Percentiles rank a stretch among this genome's conserved stretches.
These are phyloP conservation scores for Aschersonia sp. DNA, from an alignment of 2,329 filamentous ascomycete genomes.

Conservation along the genomic window DNA sequence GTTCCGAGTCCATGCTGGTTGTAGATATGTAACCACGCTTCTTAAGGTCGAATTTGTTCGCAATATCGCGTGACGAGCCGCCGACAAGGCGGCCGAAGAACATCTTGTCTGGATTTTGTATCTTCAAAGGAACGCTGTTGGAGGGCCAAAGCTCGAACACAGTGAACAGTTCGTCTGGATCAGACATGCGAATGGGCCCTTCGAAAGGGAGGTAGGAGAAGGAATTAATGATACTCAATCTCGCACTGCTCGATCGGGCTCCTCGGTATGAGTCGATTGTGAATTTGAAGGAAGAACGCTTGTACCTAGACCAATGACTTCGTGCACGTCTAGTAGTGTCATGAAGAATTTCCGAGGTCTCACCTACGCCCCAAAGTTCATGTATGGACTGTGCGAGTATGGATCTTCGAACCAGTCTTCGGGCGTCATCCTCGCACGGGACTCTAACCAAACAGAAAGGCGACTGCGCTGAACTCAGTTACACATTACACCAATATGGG, in stretches of 20 bases:
- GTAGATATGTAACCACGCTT: conserved; percentile 89
- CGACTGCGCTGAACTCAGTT: conserved; percentile 38
- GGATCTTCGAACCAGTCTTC: conserved; percentile 55
- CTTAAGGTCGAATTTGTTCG: conserved; percentile 74
- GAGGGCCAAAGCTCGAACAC: conserved; percentile 71
- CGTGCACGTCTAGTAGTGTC: conserved; percentile 44
- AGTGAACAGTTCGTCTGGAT: conserved; percentile 60
- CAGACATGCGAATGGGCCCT: conserved; percentile 64
- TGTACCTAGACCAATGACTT: conserved; percentile 54
- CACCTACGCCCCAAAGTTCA: conserved; percentile 73
- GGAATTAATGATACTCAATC: conserved; percentile 64
- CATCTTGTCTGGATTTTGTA: conserved; percentile 40
- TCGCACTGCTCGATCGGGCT: conserved; percentile 46
- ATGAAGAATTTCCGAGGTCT: conserved; percentile 55
- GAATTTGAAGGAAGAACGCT: conserved; percentile 63
- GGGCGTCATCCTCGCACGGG: conserved; percentile 48
- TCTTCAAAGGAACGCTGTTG: conserved; percentile 30
- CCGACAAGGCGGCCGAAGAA: conserved; percentile 63
- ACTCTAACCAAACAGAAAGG: conserved; percentile 73
- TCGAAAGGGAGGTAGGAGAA: conserved; percentile 68
- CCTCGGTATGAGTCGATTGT: conserved; percentile 70
- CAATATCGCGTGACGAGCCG: conserved; percentile 49
- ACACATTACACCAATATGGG: conserved; percentile 1
- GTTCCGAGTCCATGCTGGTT: conserved; percentile 92
- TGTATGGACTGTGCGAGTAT: conserved; percentile 75